Evolutionary conservation across 2,329 filamentous ascomycete species (phyloP), one percentile per base, ranked within the genome.

Genomic region (Trichophyton schoenleinii): DNA sequence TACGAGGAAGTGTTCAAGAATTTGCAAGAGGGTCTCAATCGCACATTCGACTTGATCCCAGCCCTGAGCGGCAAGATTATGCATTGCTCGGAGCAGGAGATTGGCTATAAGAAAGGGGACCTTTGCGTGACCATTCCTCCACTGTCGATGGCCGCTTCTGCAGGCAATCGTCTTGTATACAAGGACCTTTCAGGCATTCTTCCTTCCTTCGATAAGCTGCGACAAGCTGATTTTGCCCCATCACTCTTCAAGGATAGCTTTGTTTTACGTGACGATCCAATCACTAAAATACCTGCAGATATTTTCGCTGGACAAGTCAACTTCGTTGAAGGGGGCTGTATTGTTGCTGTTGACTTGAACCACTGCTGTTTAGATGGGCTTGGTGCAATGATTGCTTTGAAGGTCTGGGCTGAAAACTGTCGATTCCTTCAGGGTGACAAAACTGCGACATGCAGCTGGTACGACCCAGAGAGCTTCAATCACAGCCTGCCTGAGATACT

Each of bases 361-460:
- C 57, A 58, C 25, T 58, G 57, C 57, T 58, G 57, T 20, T 34
- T 58, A 8, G 57, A 58, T 36, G 57, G 57, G 8, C 57, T 58
- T 22, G 57, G 57, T 6, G 57, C 42, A 20, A 58, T 58, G 42
- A 11, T 58, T 13, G 36, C 57, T 28, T 9, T 58, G 11, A 38
- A 46, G 28, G 57, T 22, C 15, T 58, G 57, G 57, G 57, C 57
- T 42, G 57, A 58, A 22, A 58, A 58, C 38, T 58, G 57, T 18
- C 38, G 57, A 42, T 58, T 44, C 28, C 57, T 58, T 8, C 57
- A 58, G 18, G 57, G 57, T 13, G 57, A 58, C 25, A 58, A 58
- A 31, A 42, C 57, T 8, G 57, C 57, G 11, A 58, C 57, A 7
- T 58, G 57, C 11, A 42, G 15, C 57, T 58, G 57, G 57, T 58